phyloP scores from a whole-genome alignment of 768 basidiomycete species.

The Tricholoma flavovirens region DNA sequence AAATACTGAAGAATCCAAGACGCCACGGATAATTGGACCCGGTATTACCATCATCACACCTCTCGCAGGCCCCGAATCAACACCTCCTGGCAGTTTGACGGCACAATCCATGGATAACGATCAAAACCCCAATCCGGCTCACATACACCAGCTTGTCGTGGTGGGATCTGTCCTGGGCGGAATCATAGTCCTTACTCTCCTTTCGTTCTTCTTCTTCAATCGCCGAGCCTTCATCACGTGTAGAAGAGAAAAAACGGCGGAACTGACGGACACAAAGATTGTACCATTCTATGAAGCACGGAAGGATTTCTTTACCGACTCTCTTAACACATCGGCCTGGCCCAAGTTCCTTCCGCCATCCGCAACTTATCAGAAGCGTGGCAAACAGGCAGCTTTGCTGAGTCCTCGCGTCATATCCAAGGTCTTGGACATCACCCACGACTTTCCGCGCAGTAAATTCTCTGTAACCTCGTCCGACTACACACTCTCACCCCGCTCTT shows the following conservation, averaged over 20 bases:
- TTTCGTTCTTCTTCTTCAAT: slow-evolving; percentile 9
- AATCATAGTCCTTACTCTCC: slow-evolving; percentile 11
- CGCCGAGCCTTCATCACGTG: slow-evolving; percentile 6
- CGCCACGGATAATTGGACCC: background rate
- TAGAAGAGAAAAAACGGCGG: slow-evolving; percentile 4
- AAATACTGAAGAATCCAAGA: background rate
- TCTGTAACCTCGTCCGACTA: slow-evolving; percentile 28
- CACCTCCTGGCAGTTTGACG: background rate
- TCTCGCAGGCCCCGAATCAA: background rate
- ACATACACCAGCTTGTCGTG: slow-evolving; percentile 10
- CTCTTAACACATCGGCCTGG: slow-evolving; percentile 3
- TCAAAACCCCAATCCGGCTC: background rate
- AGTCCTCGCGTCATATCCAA: background rate
- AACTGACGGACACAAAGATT: slow-evolving; percentile 6
- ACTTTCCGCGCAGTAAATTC: slow-evolving; percentile 26
- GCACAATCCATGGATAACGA: background rate
- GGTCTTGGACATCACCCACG: slow-evolving; percentile 22
- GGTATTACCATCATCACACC: background rate
- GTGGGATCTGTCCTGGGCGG: slow-evolving; percentile 13
- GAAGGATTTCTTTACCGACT: slow-evolving; percentile 5
- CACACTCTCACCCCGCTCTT: slow-evolving; percentile 14
- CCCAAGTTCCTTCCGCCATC: slow-evolving; percentile 4
- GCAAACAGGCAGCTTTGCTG: background rate
- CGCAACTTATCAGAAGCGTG: background rate
- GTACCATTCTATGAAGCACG: slow-evolving; percentile 3